Evolutionary conservation across 1,284 basidiomycete species (phyloP), one percentile per base, ranked within the genome.

Genomic region (Microbotryum intermedium): DNA sequence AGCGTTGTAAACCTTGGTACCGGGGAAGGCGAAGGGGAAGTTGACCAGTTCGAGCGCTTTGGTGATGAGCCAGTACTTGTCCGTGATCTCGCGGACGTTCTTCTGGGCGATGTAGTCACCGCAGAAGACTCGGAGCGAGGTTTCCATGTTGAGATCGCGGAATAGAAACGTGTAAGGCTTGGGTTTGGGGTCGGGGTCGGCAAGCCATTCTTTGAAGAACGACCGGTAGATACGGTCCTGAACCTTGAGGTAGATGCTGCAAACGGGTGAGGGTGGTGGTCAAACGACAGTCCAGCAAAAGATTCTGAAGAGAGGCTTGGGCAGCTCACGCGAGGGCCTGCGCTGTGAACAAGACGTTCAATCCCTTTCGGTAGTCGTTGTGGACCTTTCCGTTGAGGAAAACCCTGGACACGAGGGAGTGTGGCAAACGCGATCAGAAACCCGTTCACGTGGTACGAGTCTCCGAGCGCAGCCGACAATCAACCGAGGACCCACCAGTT

Each of bases 21-120:
- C 95, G 34, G 92, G 92, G 52, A 93, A 70, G n/a, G 91, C 51
- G 65, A 98, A 79, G 26, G 94, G 94, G 81, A 98, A 98, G 80
- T 98, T 98, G 80, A 98, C 94, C 59, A 98, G 87, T 76, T 98
- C 91, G 50, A 98, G 85, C 1, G 94, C 90, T 69, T 85, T 79
- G 20, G 94, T 97, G 76, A 98, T 95, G 64, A 82, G 80, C 94
- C 94, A 98, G 79, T 97, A 98, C 75, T 91, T 91, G 68, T 90
- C 85, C 72, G 83, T 87, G 72, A 98, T 92, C 74, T 90, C 87
- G 39, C 78, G 72, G 42, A 86, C 83, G 50, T 86, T 89, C 13
- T 84, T 76, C 13, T 90, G 85, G 30, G 88, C 83, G 68, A 98
- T 86, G 76, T 98, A 90, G 66, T 81, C 78, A 46, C 94, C 94